Percentiles rank a stretch among this genome's conserved stretches.
Evolutionary conservation across 768 basidiomycete genomes (phyloP).

Genomic region (Podaxis sp.): DNA sequence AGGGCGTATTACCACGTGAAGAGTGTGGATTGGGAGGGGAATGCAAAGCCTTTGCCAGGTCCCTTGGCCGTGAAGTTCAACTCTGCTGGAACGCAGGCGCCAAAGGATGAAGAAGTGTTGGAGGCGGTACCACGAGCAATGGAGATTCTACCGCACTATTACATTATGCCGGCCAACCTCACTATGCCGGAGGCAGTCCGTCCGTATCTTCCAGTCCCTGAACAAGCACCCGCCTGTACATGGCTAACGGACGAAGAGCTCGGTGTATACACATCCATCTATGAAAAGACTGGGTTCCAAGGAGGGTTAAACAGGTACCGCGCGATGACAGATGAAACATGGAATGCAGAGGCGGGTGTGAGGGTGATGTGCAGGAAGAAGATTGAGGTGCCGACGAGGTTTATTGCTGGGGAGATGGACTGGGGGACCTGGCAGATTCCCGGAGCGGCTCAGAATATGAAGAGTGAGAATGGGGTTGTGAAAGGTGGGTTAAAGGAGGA

Average conservation of each 20-base stretch:
- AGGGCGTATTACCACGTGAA: slow-evolving; percentile 59
- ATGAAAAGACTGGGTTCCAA: slow-evolving; percentile 55
- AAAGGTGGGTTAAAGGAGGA: slow-evolving; percentile 25
- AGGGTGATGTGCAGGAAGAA: slow-evolving; percentile 40
- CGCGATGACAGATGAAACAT: slow-evolving; percentile 32
- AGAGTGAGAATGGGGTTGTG: slow-evolving; percentile 29
- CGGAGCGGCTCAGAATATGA: slow-evolving; percentile 48
- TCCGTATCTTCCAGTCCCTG: slow-evolving; percentile 31
- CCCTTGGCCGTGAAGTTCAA: neutral
- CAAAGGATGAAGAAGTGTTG: neutral
- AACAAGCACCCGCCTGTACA: slow-evolving; percentile 25
- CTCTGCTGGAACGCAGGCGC: neutral
- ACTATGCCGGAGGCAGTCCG: slow-evolving; percentile 53
- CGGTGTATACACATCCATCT: slow-evolving; percentile 48
- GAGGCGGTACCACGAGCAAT: slow-evolving; percentile 2
- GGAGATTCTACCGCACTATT: slow-evolving; percentile 51
- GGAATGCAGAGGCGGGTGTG: slow-evolving; percentile 39
- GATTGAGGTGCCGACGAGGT: slow-evolving; percentile 56
- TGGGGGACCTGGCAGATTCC: slow-evolving; percentile 63
- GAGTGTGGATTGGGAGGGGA: slow-evolving; percentile 51
- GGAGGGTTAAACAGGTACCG: slow-evolving; percentile 64
- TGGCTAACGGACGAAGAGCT: slow-evolving; percentile 56
- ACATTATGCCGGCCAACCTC: slow-evolving; percentile 55
- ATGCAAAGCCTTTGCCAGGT: slow-evolving; percentile 35
- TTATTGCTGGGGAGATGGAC: slow-evolving; percentile 53